A percentile compares a stretch with the other conserved stretches of the same genome.
Conservation (phyloP, 1,139 yeast genomes). For the Scheffersomyces insectosa region DNA sequence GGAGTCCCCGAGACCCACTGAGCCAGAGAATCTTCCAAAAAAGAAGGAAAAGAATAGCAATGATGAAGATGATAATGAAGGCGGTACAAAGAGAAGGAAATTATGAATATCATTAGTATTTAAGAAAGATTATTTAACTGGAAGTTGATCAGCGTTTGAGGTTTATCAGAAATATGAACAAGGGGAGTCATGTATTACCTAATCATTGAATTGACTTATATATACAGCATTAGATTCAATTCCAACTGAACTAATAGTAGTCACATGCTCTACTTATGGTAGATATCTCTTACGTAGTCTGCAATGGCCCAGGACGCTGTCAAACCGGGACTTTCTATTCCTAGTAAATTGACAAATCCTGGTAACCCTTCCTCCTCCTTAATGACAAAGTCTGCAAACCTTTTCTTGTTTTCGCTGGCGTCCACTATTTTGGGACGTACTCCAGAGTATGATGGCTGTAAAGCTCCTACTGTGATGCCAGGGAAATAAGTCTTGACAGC, state of each 20-base stretch:
- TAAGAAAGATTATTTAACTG: too few species aligned
- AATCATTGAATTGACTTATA: background rate
- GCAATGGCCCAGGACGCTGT: constrained; percentile 83
- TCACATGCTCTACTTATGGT: constrained; percentile 16
- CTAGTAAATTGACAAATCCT: constrained; percentile 77
- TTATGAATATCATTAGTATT: background rate
- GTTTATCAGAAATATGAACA: background rate
- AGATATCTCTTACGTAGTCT: constrained; percentile 58
- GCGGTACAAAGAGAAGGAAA: constrained; percentile 6
- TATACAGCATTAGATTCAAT: background rate
- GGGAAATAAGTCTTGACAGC: constrained; percentile 70
- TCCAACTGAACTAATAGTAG: background rate
- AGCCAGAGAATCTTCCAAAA: constrained; percentile 67
- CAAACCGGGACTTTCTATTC: constrained; percentile 89
- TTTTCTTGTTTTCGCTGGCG: constrained; percentile 33
- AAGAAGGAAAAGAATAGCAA: constrained; percentile 27
- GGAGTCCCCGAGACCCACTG: constrained; percentile 77
- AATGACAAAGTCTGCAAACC: constrained; percentile 74
- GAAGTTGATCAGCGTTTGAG: too few species aligned
- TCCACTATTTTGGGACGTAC: constrained; percentile 74
- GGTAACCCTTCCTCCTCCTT: constrained; percentile 63
- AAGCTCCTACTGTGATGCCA: constrained; percentile 45
- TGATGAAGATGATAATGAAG: constrained; percentile 19
- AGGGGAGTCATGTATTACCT: background rate
- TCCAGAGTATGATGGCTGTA: constrained; percentile 75